Evolutionary conservation across 1,139 yeast genomes (phyloP).

Genomic region (Lodderomyces metapsilosis): DNA sequence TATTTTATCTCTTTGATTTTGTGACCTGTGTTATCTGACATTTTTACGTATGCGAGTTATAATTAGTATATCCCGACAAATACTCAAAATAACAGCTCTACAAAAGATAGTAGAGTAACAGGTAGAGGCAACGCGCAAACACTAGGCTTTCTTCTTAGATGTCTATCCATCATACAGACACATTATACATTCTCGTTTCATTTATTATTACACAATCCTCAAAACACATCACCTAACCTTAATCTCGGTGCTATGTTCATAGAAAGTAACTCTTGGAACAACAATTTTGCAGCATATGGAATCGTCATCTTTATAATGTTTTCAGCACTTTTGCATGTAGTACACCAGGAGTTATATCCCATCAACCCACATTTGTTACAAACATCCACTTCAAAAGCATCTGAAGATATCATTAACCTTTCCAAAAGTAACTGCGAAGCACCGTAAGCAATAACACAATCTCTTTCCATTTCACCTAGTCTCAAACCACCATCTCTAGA

Average conservation of each 20-base stretch:
- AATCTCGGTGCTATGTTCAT: constrained; percentile 98
- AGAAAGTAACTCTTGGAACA: constrained; percentile 92
- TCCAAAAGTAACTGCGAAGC: constrained; percentile 93
- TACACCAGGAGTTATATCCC: constrained; percentile 98
- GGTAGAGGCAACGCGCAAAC: too few relatives aligned
- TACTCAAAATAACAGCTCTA: too few relatives aligned
- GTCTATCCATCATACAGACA: too few relatives aligned
- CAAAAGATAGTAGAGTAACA: too few relatives aligned
- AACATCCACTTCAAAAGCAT: constrained; percentile 95
- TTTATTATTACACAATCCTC: constrained; percentile 20
- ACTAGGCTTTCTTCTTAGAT: too few relatives aligned
- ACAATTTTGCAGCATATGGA: constrained; percentile 94
- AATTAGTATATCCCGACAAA: too few relatives aligned
- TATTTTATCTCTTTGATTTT: neutral
- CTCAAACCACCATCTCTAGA: constrained; percentile 99
- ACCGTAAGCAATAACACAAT: constrained; percentile 99
- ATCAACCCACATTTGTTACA: constrained; percentile 95
- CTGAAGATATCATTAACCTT: constrained; percentile 94
- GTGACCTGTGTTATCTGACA: neutral
- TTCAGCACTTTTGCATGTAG: constrained; percentile 88
- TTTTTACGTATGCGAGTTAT: too few relatives aligned
- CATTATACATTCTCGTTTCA: too few relatives aligned
- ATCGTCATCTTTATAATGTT: constrained; percentile 89
- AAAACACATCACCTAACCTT: constrained; percentile 80
- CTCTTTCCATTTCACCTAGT: constrained; percentile 99